phyloP scores from a whole-genome alignment of 768 basidiomycete genomes.

The Termitomyces sp. region DNA sequence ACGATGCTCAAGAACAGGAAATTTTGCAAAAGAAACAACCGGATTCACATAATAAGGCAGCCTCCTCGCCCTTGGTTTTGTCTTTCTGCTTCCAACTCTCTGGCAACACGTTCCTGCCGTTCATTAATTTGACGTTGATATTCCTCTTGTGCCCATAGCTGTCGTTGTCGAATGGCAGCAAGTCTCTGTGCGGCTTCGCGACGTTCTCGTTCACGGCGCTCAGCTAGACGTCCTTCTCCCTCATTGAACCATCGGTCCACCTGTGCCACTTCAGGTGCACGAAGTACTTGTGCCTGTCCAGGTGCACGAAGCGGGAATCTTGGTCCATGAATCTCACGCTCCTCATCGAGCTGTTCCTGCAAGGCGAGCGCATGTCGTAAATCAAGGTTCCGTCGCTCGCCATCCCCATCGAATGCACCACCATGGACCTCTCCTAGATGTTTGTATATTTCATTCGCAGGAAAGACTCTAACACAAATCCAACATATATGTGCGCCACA shows the following conservation, averaged over 20 bases:
- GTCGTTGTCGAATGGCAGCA: background rate
- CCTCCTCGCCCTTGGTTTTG: background rate
- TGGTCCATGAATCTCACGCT: background rate
- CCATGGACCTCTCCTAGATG: constrained; percentile 12
- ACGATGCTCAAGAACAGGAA: background rate
- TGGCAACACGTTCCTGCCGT: background rate
- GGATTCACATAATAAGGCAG: background rate
- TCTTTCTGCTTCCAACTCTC: constrained; percentile 3
- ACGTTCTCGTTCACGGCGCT: background rate
- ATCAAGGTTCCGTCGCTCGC: constrained; percentile 6
- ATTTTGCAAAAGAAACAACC: background rate
- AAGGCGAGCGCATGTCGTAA: constrained; percentile 5
- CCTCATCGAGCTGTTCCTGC: constrained; percentile 2
- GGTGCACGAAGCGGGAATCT: background rate
- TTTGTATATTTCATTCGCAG: constrained; percentile 3
- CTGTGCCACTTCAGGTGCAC: background rate
- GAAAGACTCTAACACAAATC: constrained; percentile 44
- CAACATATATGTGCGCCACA: constrained; percentile 53
- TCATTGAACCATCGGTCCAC: background rate
- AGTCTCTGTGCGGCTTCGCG: background rate
- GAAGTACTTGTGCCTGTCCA: background rate
- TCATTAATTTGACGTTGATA: constrained; percentile 1
- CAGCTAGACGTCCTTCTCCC: background rate
- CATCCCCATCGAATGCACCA: constrained; percentile 11
- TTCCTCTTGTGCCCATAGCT: background rate